Percentiles rank a stretch among this genome's conserved stretches.
Evolutionary conservation across 106 monocot species (phyloP).

Genomic region (Acanthochlamys bracteata): DNA sequence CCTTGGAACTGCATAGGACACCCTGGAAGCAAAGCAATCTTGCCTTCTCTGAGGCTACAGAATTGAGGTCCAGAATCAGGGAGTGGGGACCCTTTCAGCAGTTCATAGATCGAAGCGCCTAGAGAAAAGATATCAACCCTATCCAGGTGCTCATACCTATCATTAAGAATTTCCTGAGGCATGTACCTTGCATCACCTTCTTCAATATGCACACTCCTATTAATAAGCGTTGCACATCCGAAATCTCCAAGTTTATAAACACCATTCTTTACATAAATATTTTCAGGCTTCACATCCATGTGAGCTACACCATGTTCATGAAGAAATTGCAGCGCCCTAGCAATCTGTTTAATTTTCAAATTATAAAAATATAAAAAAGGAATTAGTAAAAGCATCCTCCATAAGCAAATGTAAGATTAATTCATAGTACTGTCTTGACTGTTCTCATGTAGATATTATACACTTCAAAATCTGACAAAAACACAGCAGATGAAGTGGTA

Average conservation of each 20-base stretch:
- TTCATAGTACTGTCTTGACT: no score
- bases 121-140: conserved; percentile 96
- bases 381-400: no score
- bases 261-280: conserved; percentile 79
- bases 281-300: conserved; percentile 94
- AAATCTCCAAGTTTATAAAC: conserved; percentile 92
- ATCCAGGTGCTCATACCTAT: conserved; percentile 78
- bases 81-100: conserved; percentile 67
- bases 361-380: no score
- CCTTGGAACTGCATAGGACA: conserved; percentile 65
- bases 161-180: conserved; percentile 88
- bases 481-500: no score
- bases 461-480: no score
- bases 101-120: conserved; percentile 73
- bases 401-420: no score
- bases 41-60: conserved; percentile 72
- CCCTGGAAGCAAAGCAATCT: conserved; percentile 80
- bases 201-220: conserved; percentile 68
- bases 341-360: conserved; percentile 39
- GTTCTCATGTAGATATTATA: no score
- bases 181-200: conserved; percentile 95
- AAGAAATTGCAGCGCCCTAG: conserved; percentile 69
- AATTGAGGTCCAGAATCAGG: conserved; percentile 85
- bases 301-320: conserved; percentile 83
- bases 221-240: conserved; percentile 81